phyloP scores from a whole-genome alignment of 805 yeast genomes.

The Yamadazyma kitorensis region DNA sequence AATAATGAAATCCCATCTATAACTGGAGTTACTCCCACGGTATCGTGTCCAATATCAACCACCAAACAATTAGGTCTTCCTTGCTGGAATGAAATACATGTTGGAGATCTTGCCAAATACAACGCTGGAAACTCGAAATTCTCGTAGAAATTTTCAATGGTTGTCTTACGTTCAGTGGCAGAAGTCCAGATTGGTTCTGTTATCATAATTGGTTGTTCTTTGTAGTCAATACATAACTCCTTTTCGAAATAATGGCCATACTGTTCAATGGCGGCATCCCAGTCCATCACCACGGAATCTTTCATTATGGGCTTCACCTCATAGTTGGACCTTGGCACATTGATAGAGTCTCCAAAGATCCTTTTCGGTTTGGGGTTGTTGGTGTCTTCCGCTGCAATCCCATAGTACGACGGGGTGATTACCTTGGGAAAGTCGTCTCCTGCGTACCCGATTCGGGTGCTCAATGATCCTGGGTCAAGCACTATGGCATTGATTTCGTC shows the following conservation, averaged over 20 bases:
- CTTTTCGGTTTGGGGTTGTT: slow-evolving; percentile 17
- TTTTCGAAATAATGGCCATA: slow-evolving; percentile 60
- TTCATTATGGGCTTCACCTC: slow-evolving; percentile 57
- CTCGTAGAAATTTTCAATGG: slow-evolving; percentile 73
- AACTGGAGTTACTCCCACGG: slow-evolving; percentile 74
- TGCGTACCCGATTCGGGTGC: slow-evolving; percentile 85
- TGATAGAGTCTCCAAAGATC: slow-evolving; percentile 39
- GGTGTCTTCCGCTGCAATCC: slow-evolving; percentile 17
- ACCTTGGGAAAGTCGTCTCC: slow-evolving; percentile 87
- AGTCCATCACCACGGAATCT: slow-evolving; percentile 67
- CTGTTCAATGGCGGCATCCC: slow-evolving; percentile 83
- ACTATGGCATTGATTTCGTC: slow-evolving; percentile 92
- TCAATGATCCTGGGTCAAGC: slow-evolving; percentile 83
- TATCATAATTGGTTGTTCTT: slow-evolving; percentile 71
- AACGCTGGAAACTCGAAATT: slow-evolving; percentile 72
- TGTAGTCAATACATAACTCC: slow-evolving; percentile 49
- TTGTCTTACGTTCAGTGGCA: slow-evolving; percentile 58
- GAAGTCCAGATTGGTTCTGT: slow-evolving; percentile 90
- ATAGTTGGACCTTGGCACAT: slow-evolving; percentile 48
- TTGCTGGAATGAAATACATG: slow-evolving; percentile 83
- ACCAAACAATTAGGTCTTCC: slow-evolving; percentile 86
- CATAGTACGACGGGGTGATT: slow-evolving; percentile 68
- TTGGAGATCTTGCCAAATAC: slow-evolving; percentile 78
- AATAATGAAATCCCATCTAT: slow-evolving; percentile 77
- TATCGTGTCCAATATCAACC: slow-evolving; percentile 82